phyloP scores from a whole-genome alignment of 169 alveolate species.

The Babesia gibsoni region DNA sequence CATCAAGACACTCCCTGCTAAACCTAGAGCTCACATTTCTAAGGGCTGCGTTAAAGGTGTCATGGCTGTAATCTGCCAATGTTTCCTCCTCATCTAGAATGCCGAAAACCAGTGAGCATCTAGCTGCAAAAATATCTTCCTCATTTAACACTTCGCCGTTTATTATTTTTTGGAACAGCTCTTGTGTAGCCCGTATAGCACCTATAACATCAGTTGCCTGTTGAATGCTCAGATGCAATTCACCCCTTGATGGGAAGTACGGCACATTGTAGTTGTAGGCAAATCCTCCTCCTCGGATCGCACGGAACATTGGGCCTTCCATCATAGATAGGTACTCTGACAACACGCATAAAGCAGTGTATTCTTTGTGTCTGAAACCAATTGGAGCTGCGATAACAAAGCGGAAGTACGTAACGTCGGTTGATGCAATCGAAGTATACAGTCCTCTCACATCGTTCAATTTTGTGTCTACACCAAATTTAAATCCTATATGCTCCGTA shows the following conservation, averaged over 20 bases:
- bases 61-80: conserved; percentile 57
- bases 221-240: conserved; percentile 52
- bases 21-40: conserved; percentile 44
- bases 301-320: conserved; percentile 73
- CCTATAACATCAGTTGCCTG: conserved; percentile 49
- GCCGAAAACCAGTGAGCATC: conserved; percentile 62
- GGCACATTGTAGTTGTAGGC: conserved; percentile 68
- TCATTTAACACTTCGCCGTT: conserved; percentile 44
- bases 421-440: conserved; percentile 55
- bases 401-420: conserved; percentile 68
- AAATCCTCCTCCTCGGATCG: conserved; percentile 77
- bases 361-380: conserved; percentile 62
- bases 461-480: conserved; percentile 27
- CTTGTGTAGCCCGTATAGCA: conserved; percentile 63
- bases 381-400: conserved; percentile 60
- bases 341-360: conserved; percentile 38
- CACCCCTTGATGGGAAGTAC: conserved; percentile 64
- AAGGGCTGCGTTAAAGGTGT: conserved; percentile 61
- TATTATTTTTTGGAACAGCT: conserved; percentile 33
- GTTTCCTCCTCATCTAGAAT: conserved; percentile 66
- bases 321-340: conserved; percentile 71
- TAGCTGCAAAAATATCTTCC: conserved; percentile 60
- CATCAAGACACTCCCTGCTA: neutral
- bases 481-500: conserved; percentile 29
- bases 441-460: conserved; percentile 45